phyloP scores from a whole-genome alignment of 768 basidiomycete species.

The Dacryopinax spathularia region DNA sequence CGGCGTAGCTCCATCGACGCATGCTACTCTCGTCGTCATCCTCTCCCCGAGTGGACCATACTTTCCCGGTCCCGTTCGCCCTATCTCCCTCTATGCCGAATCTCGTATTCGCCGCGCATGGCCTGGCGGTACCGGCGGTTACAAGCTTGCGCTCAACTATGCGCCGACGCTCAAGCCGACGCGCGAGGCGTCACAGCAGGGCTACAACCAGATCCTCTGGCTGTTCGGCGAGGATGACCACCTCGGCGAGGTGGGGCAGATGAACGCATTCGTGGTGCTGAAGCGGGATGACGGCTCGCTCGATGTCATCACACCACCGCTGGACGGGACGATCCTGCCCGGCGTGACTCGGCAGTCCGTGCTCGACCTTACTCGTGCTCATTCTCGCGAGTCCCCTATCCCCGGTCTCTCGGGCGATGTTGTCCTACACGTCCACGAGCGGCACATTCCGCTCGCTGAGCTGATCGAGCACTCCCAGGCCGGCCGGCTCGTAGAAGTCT shows the following conservation, averaged over 20 bases:
- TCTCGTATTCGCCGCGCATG: constrained; percentile 72
- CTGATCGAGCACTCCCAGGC: constrained; percentile 33
- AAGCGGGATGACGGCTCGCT: constrained; percentile 46
- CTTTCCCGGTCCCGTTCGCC: constrained; percentile 37
- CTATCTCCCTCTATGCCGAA: constrained; percentile 47
- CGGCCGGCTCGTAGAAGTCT: constrained; percentile 65
- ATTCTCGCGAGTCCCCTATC: constrained; percentile 31
- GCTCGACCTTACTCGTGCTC: constrained; percentile 52
- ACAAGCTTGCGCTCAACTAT: constrained; percentile 55
- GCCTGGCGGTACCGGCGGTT: constrained; percentile 56
- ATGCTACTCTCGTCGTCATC: constrained; percentile 78
- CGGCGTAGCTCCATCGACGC: constrained; percentile 57
- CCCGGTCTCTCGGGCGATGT: constrained; percentile 33
- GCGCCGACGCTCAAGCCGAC: constrained; percentile 49
- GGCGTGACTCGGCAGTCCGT: constrained; percentile 84
- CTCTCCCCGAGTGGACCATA: constrained; percentile 47
- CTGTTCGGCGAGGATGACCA: constrained; percentile 43
- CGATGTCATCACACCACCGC: constrained; percentile 76
- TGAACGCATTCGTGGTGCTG: constrained; percentile 68
- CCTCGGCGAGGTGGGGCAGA: constrained; percentile 42
- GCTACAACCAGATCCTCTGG: constrained; percentile 73
- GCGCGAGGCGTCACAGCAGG: constrained; percentile 44
- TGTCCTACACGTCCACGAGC: constrained; percentile 39
- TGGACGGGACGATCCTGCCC: constrained; percentile 85
- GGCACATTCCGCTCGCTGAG: constrained; percentile 44